Percentiles rank a stretch among this genome's conserved stretches.
Conservation (phyloP, 2,329 filamentous ascomycete species). For the Xylaria sp. region DNA sequence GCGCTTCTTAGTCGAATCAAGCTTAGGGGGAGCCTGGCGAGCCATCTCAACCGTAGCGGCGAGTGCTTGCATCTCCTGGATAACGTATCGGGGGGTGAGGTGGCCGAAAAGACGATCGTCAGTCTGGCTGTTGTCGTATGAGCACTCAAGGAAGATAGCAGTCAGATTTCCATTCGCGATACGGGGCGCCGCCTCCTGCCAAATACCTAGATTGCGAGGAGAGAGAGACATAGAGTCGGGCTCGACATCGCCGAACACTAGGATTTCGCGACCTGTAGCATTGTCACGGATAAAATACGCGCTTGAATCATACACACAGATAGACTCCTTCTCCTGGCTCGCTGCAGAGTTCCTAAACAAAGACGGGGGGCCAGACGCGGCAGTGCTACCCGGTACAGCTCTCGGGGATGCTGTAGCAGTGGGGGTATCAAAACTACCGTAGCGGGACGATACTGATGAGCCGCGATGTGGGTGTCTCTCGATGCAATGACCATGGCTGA, state of each 20-base stretch:
- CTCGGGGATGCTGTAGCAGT: conserved; percentile 42
- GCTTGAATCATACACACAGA: conserved; percentile 85
- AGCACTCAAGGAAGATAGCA: conserved; percentile 95
- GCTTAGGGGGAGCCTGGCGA: conserved; percentile 55
- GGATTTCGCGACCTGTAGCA: conserved; percentile 75
- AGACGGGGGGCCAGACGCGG: conserved; percentile 41
- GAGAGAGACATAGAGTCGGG: conserved; percentile 85
- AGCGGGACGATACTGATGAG: conserved; percentile 62
- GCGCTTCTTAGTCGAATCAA: conserved; percentile 68
- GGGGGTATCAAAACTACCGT: conserved; percentile 59
- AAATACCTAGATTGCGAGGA: conserved; percentile 83
- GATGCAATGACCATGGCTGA: conserved; percentile 91
- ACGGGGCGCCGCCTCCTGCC: conserved; percentile 89
- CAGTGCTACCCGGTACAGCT: conserved; percentile 40
- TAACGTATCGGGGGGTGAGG: conserved; percentile 82
- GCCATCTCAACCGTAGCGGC: conserved; percentile 74
- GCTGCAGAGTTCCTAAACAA: conserved; percentile 47
- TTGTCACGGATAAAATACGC: conserved; percentile 92
- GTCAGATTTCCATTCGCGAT: conserved; percentile 76
- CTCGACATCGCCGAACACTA: conserved; percentile 96
- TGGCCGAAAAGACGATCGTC: conserved; percentile 88
- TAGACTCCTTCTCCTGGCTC: conserved; percentile 55
- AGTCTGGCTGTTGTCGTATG: conserved; percentile 82
- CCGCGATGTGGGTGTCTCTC: conserved; percentile 76
- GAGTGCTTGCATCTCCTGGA: conserved; percentile 79